Evolutionary conservation across 345 rosid genomes (phyloP), one percentile per base, ranked within the genome.

Genomic region (Boechera retrofracta): DNA sequence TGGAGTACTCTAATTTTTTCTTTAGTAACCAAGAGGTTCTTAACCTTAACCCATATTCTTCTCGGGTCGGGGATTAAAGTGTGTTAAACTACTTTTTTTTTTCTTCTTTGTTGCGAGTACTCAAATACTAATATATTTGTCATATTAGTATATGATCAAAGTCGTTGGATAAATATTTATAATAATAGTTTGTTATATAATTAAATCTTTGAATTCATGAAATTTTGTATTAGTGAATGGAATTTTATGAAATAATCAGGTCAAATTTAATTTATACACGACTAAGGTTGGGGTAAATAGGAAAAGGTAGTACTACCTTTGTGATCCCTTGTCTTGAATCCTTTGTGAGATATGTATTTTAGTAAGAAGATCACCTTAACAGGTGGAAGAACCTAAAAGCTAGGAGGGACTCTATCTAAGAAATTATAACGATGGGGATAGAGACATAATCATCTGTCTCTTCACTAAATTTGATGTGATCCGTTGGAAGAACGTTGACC

Each of bases 401-500:
- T 61, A 51, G 65, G 42, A 69, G 56, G 16, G 70, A 53, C 57
- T 49, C 21, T 62, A 53, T 69, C 64, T 15, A 42, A 16, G 12
- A 58, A 28, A 62, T 49, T 49, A 13, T 26, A 61, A 51, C 15
- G 10, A 68, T 76, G 63, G 51, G 49, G 64, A 69, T 69, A 61
- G 56, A 57, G 29, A 52, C 29, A 41, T 29, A 21, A 52, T 32
- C 62, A 60, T 15, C 18, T 42, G 75, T 77, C 80, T 54, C 33
- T 69, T 69, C 75, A 62, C 80, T 32, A 69, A 62, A 44, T 44
- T 26, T 77, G 66, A 53, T 63, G 52, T 54, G 51, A 33, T 70
- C 51, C 35, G 32, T 63, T 35, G 44, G 15, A 63, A 54, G 33
- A 62, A 36, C 47, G 76, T 77, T 77, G 80, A 77, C 76, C 67